phyloP scores from a whole-genome alignment of 1,284 basidiomycete genomes.

The Ganoderma sinense region DNA sequence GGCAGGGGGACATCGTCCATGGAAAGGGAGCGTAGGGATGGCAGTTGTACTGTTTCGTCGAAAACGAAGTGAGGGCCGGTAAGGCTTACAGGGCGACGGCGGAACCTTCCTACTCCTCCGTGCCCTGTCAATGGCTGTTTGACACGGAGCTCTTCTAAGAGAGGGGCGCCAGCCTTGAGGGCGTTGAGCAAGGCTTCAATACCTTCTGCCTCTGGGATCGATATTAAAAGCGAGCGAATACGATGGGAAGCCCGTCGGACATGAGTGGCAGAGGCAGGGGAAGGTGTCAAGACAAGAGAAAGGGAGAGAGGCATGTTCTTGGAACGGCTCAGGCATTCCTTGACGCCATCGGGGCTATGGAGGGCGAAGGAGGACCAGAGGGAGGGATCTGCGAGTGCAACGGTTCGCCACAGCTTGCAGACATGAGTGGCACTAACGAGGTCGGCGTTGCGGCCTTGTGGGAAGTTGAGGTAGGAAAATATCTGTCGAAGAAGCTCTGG shows the following conservation, averaged over 20 bases:
- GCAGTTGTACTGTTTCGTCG: neutral
- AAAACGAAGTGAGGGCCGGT: neutral
- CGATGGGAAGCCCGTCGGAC: neutral
- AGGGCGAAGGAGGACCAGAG: slow-evolving; percentile 19
- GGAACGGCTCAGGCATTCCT: slow-evolving; percentile 12
- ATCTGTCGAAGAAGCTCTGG: slow-evolving; percentile 14
- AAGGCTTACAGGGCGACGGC: neutral
- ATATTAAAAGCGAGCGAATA: slow-evolving; percentile 6
- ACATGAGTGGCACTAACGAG: slow-evolving; percentile 12
- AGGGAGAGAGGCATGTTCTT: slow-evolving; percentile 10
- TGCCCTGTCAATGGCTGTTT: neutral
- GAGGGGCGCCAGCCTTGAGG: slow-evolving; percentile 5
- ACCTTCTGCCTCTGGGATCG: neutral
- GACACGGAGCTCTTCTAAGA: neutral
- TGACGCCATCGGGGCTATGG: slow-evolving; percentile 4
- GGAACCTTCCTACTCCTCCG: neutral
- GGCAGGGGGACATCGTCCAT: slow-evolving; percentile 7
- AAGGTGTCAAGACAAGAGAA: neutral
- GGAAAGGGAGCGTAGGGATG: neutral
- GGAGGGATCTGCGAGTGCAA: neutral
- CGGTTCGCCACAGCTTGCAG: slow-evolving; percentile 12
- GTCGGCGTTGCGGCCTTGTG: neutral
- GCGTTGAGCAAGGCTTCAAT: neutral
- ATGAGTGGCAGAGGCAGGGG: neutral
- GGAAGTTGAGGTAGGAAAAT: slow-evolving; percentile 4